phyloP scores from a whole-genome alignment of 2,329 filamentous ascomycete species.

The Elsinoe batatas region DNA sequence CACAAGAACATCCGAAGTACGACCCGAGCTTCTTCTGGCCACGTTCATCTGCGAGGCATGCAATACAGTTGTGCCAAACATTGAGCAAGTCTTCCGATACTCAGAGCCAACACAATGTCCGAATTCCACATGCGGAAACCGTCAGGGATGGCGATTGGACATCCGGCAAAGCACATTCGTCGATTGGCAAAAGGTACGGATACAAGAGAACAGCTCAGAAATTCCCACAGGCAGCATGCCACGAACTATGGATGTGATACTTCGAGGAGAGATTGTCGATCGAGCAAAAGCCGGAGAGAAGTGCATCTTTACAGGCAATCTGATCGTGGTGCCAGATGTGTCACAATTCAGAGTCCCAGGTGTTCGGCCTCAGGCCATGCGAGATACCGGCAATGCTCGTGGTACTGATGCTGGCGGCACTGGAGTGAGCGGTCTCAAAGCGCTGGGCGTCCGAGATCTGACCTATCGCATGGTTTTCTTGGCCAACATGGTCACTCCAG shows the following conservation, averaged over 20 bases:
- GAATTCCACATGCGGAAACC: constrained; percentile 77
- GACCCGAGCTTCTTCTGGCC: constrained; percentile 82
- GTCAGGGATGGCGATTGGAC: constrained; percentile 89
- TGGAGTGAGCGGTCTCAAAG: constrained; percentile 80
- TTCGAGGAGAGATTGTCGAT: constrained; percentile 95
- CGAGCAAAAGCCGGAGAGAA: constrained; percentile 95
- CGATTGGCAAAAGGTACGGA: constrained; percentile 97
- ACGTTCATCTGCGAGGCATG: constrained; percentile 90
- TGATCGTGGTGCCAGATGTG: constrained; percentile 95
- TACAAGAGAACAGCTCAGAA: constrained; percentile 96
- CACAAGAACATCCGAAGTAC: constrained; percentile 91
- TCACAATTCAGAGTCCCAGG: constrained; percentile 89
- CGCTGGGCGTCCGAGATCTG: constrained; percentile 85
- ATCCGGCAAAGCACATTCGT: constrained; percentile 96
- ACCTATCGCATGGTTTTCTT: constrained; percentile 96
- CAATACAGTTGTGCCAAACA: constrained; percentile 72
- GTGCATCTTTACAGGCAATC: constrained; percentile 90
- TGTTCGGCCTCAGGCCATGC: constrained; percentile 67
- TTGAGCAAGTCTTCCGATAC: constrained; percentile 96
- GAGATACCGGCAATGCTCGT: constrained; percentile 68
- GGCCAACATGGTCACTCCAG: constrained; percentile 89
- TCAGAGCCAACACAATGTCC: constrained; percentile 95
- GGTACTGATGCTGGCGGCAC: constrained; percentile 67
- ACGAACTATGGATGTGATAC: constrained; percentile 90
- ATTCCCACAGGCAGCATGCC: constrained; percentile 99